phyloP scores from a whole-genome alignment of 2,329 filamentous ascomycete species.

The Colletotrichum cordylinicola region DNA sequence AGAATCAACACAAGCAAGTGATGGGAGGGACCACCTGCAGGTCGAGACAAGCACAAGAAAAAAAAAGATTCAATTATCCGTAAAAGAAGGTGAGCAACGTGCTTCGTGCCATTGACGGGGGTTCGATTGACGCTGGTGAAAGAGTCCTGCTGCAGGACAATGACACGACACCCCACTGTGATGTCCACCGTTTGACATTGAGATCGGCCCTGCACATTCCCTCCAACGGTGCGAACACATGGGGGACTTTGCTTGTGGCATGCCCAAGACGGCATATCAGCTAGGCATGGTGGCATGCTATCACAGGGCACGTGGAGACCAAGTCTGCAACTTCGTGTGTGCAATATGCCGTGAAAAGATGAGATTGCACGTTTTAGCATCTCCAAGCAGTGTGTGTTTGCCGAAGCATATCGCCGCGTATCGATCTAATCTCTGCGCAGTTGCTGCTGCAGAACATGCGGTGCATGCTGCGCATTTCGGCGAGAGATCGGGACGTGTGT shows the following conservation, averaged over 20 bases:
- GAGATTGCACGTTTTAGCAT: neutral
- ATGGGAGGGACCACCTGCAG: neutral
- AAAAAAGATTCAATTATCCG: neutral
- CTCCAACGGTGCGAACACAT: neutral
- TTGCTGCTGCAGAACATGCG: neutral
- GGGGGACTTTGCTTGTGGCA: neutral
- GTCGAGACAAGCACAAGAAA: neutral
- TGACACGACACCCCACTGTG: conserved; percentile 4
- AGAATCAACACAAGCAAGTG: neutral
- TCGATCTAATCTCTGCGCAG: neutral
- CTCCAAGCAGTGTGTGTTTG: neutral
- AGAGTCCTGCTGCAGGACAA: neutral
- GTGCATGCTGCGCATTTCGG: neutral
- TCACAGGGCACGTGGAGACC: neutral
- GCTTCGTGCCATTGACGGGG: neutral
- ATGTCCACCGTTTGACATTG: conserved; percentile 7
- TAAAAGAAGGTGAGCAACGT: neutral
- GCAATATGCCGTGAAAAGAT: neutral
- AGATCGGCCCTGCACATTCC: conserved; percentile 7
- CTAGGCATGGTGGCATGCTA: neutral
- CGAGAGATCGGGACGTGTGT: neutral
- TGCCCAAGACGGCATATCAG: neutral
- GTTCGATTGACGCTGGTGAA: neutral
- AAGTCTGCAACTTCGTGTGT: neutral
- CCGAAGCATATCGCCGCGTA: neutral